These are phyloP conservation scores for Cladobotryum mycophilum DNA, from an alignment of 2,329 filamentous ascomycete genomes.

Conservation along the genomic window DNA sequence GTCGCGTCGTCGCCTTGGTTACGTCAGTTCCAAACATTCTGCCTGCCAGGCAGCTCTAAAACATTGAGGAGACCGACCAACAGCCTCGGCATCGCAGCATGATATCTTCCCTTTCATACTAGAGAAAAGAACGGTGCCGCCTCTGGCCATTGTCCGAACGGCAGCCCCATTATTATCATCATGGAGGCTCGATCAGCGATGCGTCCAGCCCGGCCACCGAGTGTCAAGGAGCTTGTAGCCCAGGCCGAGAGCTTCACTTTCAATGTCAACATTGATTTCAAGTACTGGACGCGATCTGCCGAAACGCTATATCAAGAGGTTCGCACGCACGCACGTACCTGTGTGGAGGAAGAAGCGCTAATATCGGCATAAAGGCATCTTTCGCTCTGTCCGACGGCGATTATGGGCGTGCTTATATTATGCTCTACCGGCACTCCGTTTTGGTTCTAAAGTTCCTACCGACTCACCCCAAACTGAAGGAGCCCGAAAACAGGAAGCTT, in stretches of 20 bases:
- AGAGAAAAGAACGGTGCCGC: constrained; percentile 4
- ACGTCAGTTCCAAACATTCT: constrained; percentile 4
- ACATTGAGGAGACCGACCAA: background rate
- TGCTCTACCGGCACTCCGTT: constrained; percentile 82
- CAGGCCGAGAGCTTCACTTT: constrained; percentile 78
- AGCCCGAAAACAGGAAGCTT: constrained; percentile 56
- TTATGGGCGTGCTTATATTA: constrained; percentile 79
- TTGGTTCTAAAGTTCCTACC: constrained; percentile 73
- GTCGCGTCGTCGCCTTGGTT: constrained; percentile 1
- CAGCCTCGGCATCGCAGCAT: constrained; percentile 10
- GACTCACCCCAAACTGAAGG: constrained; percentile 68
- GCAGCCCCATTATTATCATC: constrained; percentile 12
- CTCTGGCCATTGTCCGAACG: background rate
- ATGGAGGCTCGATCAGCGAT: constrained; percentile 26
- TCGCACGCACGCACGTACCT: constrained; percentile 1
- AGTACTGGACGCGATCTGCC: constrained; percentile 76
- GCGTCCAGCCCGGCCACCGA: constrained; percentile 50
- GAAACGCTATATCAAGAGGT: constrained; percentile 78
- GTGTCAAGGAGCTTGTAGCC: constrained; percentile 67
- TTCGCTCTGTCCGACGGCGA: constrained; percentile 85
- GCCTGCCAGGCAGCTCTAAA: constrained; percentile 9
- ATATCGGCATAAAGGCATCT: constrained; percentile 52
- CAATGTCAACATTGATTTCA: constrained; percentile 67
- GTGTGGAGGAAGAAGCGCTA: constrained; percentile 8
- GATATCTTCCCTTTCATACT: constrained; percentile 5